Percentiles rank a stretch among this genome's conserved stretches.
phyloP scores from a whole-genome alignment of 306 rosid species.

The Cucurbita ficifolia region DNA sequence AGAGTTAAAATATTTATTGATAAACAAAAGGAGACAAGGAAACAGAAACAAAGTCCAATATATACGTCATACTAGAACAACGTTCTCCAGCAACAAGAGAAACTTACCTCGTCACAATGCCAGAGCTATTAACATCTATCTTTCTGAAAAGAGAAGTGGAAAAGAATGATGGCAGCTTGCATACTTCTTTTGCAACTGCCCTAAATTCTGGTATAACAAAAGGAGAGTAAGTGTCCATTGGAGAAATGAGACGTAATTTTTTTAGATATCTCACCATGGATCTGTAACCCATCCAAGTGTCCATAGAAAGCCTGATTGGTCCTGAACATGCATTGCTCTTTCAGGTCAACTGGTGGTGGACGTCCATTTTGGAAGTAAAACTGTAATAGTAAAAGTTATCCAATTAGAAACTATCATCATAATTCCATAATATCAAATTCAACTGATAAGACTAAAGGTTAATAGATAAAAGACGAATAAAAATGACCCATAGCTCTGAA shows the following conservation, averaged over 20 bases:
- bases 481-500: background rate
- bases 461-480: conserved; percentile 2
- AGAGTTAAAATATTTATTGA: background rate
- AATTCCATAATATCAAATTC: conserved; percentile 2
- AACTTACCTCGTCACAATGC: conserved; percentile 68
- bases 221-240: conserved; percentile 21
- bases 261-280: conserved; percentile 58
- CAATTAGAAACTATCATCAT: conserved; percentile 8
- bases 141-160: conserved; percentile 61
- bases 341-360: conserved; percentile 69
- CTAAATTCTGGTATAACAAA: conserved; percentile 60
- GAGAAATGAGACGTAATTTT: conserved; percentile 14
- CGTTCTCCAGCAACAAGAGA: background rate
- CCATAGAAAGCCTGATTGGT: conserved; percentile 57
- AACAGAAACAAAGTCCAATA: background rate
- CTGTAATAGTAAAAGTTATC: conserved; percentile 34
- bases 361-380: conserved; percentile 87
- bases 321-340: conserved; percentile 59
- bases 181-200: conserved; percentile 68
- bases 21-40: background rate
- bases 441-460: conserved; percentile 6
- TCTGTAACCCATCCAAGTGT: conserved; percentile 62
- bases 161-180: conserved; percentile 95
- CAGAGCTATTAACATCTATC: conserved; percentile 65
- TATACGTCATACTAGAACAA: background rate